Percentiles rank a stretch among this genome's conserved stretches.
Evolutionary conservation across 345 rosid genomes (phyloP).

Genomic region (Gossypium turneri): DNA sequence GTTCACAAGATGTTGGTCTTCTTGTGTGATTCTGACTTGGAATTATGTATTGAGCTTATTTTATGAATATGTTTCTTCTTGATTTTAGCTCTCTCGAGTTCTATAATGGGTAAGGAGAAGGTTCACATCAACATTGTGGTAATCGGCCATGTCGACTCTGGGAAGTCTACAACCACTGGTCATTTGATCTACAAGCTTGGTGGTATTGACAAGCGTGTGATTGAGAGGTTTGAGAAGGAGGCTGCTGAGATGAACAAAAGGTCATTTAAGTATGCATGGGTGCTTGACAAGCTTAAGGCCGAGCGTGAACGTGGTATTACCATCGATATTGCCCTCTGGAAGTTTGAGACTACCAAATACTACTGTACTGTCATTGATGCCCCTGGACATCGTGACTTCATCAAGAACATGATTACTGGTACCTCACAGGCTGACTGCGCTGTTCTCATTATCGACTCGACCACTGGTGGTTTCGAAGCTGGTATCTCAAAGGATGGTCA

Average conservation of each 20-base stretch:
- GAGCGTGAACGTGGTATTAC: slow-evolving; percentile 84
- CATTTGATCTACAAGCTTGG: slow-evolving; percentile 83
- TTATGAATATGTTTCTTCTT: slow-evolving; percentile 53
- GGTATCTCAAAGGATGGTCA: slow-evolving; percentile 89
- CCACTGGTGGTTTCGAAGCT: slow-evolving; percentile 83
- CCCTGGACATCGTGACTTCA: slow-evolving; percentile 75
- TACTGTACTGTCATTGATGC: slow-evolving; percentile 81
- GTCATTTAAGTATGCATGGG: slow-evolving; percentile 81
- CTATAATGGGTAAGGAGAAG: slow-evolving; percentile 39
- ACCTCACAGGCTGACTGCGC: slow-evolving; percentile 83
- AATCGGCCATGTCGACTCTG: slow-evolving; percentile 54
- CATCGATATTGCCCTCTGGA: slow-evolving; percentile 69
- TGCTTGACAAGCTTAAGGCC: slow-evolving; percentile 75
- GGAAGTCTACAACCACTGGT: slow-evolving; percentile 66
- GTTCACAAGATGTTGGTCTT: background rate
- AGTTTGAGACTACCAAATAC: slow-evolving; percentile 70
- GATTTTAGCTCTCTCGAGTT: slow-evolving; percentile 48
- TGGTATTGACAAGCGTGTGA: slow-evolving; percentile 82
- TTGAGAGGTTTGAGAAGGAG: slow-evolving; percentile 78
- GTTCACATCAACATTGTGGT: slow-evolving; percentile 42
- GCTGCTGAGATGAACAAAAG: slow-evolving; percentile 86
- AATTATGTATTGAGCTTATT: slow-evolving; percentile 1
- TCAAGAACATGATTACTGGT: slow-evolving; percentile 81
- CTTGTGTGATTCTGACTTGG: background rate
- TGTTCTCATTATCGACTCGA: slow-evolving; percentile 70